Percentiles rank a stretch among this genome's conserved stretches.
Evolutionary conservation across 2,329 filamentous ascomycete species (phyloP).

Genomic region (Sordariomycetes sp.): DNA sequence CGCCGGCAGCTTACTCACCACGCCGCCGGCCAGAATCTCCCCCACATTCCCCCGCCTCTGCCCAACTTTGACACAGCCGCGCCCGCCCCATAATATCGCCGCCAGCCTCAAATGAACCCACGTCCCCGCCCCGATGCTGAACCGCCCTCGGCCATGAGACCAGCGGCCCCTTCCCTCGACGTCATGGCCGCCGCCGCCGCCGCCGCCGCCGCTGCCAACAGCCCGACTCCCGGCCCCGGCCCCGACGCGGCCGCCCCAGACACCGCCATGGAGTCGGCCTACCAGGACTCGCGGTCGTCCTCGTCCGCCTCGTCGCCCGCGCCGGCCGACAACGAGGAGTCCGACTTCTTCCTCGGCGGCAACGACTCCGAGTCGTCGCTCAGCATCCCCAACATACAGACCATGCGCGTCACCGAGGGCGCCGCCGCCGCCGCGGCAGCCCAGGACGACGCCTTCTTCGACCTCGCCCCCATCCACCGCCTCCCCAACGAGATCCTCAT

Average conservation of each 20-base stretch:
- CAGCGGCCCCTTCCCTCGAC: constrained; percentile 15
- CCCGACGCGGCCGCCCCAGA: constrained; percentile 12
- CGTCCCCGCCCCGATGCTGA: neutral
- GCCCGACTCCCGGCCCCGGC: constrained; percentile 11
- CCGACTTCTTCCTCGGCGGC: constrained; percentile 78
- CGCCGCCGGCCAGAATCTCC: neutral
- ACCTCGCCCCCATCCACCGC: constrained; percentile 68
- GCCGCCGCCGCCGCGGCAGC: constrained; percentile 15
- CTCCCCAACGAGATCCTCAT: constrained; percentile 94
- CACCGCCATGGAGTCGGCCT: constrained; percentile 7
- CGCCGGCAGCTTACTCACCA: neutral
- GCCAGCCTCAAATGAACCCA: neutral
- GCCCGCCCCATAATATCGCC: neutral
- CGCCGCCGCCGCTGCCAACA: neutral
- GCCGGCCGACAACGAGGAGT: constrained; percentile 74
- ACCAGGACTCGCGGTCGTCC: constrained; percentile 42
- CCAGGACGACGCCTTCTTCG: constrained; percentile 45
- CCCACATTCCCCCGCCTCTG: neutral
- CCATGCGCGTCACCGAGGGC: constrained; percentile 45
- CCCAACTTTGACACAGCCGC: neutral
- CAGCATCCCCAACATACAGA: constrained; percentile 66
- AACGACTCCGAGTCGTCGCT: constrained; percentile 93
- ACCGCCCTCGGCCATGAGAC: constrained; percentile 6
- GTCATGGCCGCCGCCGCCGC: constrained; percentile 12
- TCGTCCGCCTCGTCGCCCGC: constrained; percentile 67